Evolutionary conservation across 2,329 filamentous ascomycete genomes (phyloP).

Genomic region (Colletotrichum limetticola): DNA sequence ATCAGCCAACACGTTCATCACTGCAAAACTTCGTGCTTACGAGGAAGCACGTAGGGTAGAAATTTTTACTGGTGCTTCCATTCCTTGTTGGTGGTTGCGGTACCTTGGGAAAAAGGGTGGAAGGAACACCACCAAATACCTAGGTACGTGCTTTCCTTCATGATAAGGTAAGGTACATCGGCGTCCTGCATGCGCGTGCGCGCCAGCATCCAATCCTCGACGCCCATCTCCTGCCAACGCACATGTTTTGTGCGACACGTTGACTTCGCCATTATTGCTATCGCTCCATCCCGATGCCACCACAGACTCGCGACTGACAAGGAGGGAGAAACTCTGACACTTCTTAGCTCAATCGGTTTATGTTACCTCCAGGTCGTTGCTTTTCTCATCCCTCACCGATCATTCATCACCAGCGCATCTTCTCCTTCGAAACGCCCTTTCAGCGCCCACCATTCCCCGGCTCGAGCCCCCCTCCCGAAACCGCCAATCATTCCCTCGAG

Average conservation of each 20-base stretch:
- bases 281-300: background rate
- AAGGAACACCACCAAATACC: background rate
- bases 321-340: conserved; percentile 4
- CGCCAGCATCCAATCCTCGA: background rate
- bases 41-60: too few species aligned
- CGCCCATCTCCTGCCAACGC: background rate
- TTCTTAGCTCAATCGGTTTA: background rate
- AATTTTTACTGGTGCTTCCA: too few species aligned
- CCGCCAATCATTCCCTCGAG: background rate
- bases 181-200: background rate
- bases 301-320: background rate
- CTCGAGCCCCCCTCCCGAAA: background rate
- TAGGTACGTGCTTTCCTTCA: background rate
- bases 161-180: background rate
- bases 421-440: background rate
- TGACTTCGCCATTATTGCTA: background rate
- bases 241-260: background rate
- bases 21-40: too few species aligned
- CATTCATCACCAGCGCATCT: background rate
- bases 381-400: background rate
- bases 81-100: too few species aligned
- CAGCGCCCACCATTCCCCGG: background rate
- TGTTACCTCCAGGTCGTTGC: background rate
- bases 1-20: background rate
- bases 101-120: background rate